Conservation (phyloP, 345 rosid species). For the Diplotaxis tenuifolia region DNA sequence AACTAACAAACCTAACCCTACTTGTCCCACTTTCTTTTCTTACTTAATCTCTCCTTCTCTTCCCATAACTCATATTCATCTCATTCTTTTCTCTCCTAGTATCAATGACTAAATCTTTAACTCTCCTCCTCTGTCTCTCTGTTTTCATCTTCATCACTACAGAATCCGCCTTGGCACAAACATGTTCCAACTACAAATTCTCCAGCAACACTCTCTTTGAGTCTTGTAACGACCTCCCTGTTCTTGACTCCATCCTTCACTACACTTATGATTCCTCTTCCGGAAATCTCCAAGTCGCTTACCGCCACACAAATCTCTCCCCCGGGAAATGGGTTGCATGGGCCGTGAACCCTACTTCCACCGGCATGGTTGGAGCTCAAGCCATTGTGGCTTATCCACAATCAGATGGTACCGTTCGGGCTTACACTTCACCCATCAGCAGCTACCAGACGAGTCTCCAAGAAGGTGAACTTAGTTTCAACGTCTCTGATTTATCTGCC, state of each 20-base stretch:
- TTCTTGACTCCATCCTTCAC: slow-evolving; percentile 61
- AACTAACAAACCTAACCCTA: slow-evolving; percentile 38
- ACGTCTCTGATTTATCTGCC: slow-evolving; percentile 58
- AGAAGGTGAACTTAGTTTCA: slow-evolving; percentile 61
- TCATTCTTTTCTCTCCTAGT: not conserved
- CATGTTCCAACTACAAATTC: slow-evolving; percentile 61
- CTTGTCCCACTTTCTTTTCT: slow-evolving; percentile 17
- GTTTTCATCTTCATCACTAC: not conserved
- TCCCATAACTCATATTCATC: not conserved
- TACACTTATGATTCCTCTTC: slow-evolving; percentile 62
- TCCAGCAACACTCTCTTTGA: slow-evolving; percentile 52
- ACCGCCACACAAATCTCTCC: slow-evolving; percentile 53
- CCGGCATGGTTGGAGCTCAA: slow-evolving; percentile 77
- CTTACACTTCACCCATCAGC: slow-evolving; percentile 62
- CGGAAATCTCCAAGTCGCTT: slow-evolving; percentile 60
- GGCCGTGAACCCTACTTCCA: slow-evolving; percentile 75
- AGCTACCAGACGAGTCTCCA: slow-evolving; percentile 48
- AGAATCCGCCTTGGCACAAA: slow-evolving; percentile 34
- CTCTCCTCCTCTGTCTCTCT: slow-evolving; percentile 13
- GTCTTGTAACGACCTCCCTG: slow-evolving; percentile 75
- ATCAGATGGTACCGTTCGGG: slow-evolving; percentile 55
- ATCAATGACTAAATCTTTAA: slow-evolving; percentile 24
- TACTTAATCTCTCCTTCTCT: not conserved
- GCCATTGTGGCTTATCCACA: slow-evolving; percentile 75
- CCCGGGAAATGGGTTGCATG: slow-evolving; percentile 74